Conservation (phyloP, 345 rosid species). For the Heritiera littoralis region DNA sequence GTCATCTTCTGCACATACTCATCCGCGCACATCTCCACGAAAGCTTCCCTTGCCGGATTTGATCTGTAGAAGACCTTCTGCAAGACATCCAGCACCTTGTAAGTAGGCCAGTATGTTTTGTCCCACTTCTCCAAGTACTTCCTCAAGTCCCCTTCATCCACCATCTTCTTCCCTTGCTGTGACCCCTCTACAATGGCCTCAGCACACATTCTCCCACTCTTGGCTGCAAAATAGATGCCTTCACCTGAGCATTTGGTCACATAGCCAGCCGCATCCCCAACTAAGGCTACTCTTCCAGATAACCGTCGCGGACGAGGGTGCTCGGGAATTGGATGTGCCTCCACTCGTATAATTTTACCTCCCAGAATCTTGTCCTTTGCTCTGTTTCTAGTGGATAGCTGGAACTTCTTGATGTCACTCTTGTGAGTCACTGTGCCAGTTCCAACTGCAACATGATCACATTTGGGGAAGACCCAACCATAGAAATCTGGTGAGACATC, state of each 20-base stretch:
- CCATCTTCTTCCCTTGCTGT: constrained; percentile 78
- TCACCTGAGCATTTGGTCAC: constrained; percentile 93
- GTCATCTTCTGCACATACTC: constrained; percentile 95
- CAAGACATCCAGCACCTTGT: constrained; percentile 81
- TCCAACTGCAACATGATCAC: constrained; percentile 96
- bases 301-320: constrained; percentile 84
- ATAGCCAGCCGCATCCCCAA: constrained; percentile 91
- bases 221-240: constrained; percentile 90
- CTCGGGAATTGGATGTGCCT: constrained; percentile 90
- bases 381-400: constrained; percentile 76
- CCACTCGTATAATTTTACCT: constrained; percentile 86
- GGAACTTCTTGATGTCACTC: constrained; percentile 91
- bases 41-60: constrained; percentile 89
- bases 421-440: constrained; percentile 94
- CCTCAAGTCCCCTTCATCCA: constrained; percentile 85
- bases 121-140: constrained; percentile 96
- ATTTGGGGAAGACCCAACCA: constrained; percentile 97
- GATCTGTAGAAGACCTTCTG: constrained; percentile 92
- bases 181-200: constrained; percentile 91
- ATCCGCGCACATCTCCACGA: constrained; percentile 87
- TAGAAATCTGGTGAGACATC: constrained; percentile 96
- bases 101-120: constrained; percentile 89
- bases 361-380: constrained; percentile 89
- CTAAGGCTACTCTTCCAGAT: constrained; percentile 68
- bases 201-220: constrained; percentile 95